These are phyloP conservation scores for Psilocybe subaeruginosa DNA, from an alignment of 768 basidiomycete genomes.

Conservation along the genomic window DNA sequence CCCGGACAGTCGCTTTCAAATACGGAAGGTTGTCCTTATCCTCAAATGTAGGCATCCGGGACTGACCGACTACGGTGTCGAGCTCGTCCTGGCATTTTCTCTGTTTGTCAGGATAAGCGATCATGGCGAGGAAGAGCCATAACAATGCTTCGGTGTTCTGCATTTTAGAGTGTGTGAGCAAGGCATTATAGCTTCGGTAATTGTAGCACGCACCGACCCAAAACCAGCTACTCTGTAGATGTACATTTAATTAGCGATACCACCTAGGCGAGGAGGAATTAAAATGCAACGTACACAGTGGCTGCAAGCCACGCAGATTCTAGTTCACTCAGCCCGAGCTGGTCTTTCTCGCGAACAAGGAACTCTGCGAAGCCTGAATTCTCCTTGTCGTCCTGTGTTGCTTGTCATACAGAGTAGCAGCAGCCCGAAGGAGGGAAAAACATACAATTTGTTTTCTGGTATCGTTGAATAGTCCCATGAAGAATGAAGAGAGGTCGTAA, in stretches of 20 bases:
- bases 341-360: constrained; percentile 8
- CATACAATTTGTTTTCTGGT: too few relatives aligned
- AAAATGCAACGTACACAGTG: constrained; percentile 11
- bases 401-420: too few relatives aligned
- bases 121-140: background rate
- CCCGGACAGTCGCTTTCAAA: background rate
- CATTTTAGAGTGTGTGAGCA: too few relatives aligned
- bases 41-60: background rate
- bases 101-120: background rate
- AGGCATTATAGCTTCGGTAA: too few relatives aligned
- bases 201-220: too few relatives aligned
- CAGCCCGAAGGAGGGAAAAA: too few relatives aligned
- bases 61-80: background rate
- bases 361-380: constrained; percentile 2
- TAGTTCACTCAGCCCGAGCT: constrained; percentile 12
- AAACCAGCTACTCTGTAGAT: too few relatives aligned
- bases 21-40: constrained; percentile 1
- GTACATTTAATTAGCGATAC: too few relatives aligned
- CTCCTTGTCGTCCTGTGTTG: background rate
- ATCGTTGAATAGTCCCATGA: constrained; percentile 7
- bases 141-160: background rate
- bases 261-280: background rate
- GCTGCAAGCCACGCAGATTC: constrained; percentile 18
- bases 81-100: background rate
- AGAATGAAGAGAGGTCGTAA: constrained; percentile 11